A percentile compares a stretch with the other conserved stretches of the same genome.
Evolutionary conservation across 768 basidiomycete species (phyloP).

Genomic region (Leccinum sublutescens): DNA sequence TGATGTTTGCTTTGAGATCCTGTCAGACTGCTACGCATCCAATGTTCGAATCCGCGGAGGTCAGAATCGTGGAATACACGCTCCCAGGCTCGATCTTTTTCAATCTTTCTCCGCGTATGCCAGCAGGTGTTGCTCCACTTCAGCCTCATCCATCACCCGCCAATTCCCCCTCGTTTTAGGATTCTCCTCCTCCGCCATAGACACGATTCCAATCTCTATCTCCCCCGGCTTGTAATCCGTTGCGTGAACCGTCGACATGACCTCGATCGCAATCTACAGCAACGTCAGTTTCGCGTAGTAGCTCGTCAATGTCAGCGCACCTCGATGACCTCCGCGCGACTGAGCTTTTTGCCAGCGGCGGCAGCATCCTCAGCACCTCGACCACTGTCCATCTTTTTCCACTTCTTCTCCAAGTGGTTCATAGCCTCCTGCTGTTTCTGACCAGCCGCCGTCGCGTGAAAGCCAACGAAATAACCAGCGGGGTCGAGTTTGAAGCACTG

Average conservation of each 20-base stretch:
- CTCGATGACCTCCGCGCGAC: conserved; percentile 84
- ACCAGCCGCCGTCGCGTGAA: conserved; percentile 94
- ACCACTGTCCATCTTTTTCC: conserved; percentile 89
- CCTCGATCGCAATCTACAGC: conserved; percentile 85
- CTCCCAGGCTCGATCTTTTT: conserved; percentile 18
- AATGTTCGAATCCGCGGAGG: neutral
- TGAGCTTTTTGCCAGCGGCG: conserved; percentile 70
- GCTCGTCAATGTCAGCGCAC: conserved; percentile 41
- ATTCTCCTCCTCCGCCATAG: conserved; percentile 68
- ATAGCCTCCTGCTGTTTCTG: conserved; percentile 98
- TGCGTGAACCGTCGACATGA: conserved; percentile 89
- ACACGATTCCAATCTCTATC: conserved; percentile 95
- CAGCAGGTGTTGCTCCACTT: conserved; percentile 76
- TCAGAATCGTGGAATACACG: neutral
- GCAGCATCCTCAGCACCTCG: conserved; percentile 76
- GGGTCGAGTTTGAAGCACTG: conserved; percentile 98
- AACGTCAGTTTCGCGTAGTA: conserved; percentile 1
- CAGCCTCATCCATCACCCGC: conserved; percentile 74
- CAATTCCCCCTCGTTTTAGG: conserved; percentile 70
- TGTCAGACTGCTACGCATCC: neutral
- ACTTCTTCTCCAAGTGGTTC: conserved; percentile 98
- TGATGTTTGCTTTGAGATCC: conserved; percentile 16
- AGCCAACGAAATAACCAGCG: conserved; percentile 97
- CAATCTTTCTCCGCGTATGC: conserved; percentile 90
- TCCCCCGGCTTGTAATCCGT: conserved; percentile 96